Percentiles rank a stretch among this genome's conserved stretches.
These are phyloP conservation scores for Naematelia encephala DNA, from an alignment of 768 basidiomycete genomes.

Conservation along the genomic window DNA sequence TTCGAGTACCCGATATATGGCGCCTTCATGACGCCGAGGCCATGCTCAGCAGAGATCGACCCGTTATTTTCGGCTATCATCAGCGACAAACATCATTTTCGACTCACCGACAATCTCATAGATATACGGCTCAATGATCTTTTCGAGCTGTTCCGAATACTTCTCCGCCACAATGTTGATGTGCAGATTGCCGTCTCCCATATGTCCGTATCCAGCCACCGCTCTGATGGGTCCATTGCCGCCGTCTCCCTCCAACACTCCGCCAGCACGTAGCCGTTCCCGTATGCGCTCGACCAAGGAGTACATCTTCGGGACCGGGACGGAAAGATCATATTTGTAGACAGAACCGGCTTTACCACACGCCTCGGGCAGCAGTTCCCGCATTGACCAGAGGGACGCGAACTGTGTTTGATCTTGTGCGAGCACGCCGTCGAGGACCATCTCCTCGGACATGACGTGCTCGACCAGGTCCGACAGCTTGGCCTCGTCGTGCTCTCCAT, in stretches of 20 bases:
- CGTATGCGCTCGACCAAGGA: slow-evolving; percentile 76
- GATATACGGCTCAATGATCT: slow-evolving; percentile 87
- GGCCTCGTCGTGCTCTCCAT: slow-evolving; percentile 89
- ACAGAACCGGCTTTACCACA: slow-evolving; percentile 80
- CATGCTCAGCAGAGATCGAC: slow-evolving; percentile 95
- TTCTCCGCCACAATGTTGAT: slow-evolving; percentile 80
- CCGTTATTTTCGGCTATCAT: slow-evolving; percentile 60
- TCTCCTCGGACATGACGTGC: slow-evolving; percentile 67
- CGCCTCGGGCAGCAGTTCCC: slow-evolving; percentile 89
- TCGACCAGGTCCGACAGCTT: slow-evolving; percentile 81
- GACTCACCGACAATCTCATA: slow-evolving; percentile 78
- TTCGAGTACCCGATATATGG: slow-evolving; percentile 87
- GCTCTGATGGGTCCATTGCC: slow-evolving; percentile 60
- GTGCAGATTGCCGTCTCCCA: slow-evolving; percentile 96
- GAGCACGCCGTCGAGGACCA: slow-evolving; percentile 85
- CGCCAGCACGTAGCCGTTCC: slow-evolving; percentile 59
- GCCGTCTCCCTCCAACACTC: slow-evolving; percentile 58
- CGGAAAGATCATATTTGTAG: slow-evolving; percentile 95
- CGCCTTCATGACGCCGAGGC: slow-evolving; percentile 89
- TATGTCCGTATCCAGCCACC: slow-evolving; percentile 91
- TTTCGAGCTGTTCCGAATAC: slow-evolving; percentile 78
- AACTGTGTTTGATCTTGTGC: slow-evolving; percentile 89
- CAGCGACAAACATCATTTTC: not conserved
- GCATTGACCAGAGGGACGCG: slow-evolving; percentile 80
- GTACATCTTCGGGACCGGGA: slow-evolving; percentile 83